phyloP scores from a whole-genome alignment of 202 grass and related monocot species.

The Musa balbisiana region DNA sequence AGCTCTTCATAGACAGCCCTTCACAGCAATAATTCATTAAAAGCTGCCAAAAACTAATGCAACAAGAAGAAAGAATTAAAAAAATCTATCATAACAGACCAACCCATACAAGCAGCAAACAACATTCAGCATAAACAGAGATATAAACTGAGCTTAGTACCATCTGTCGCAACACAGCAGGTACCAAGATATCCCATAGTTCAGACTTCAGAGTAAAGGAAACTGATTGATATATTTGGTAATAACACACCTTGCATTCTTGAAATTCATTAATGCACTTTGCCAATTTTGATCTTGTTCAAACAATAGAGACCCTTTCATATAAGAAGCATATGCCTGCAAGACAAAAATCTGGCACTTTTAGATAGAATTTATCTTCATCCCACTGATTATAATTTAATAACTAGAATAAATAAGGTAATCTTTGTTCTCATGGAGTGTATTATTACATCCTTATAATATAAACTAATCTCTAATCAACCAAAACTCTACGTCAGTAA shows the following conservation, averaged over 20 bases:
- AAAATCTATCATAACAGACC: no score
- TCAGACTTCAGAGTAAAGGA: conserved; percentile 8
- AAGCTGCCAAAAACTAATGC: background rate
- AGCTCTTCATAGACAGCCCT: conserved; percentile 95
- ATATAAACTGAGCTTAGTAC: background rate
- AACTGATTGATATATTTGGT: background rate
- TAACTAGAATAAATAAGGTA: no score
- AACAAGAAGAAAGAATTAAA: background rate
- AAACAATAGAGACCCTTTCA: conserved; percentile 93
- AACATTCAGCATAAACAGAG: background rate
- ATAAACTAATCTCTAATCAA: background rate
- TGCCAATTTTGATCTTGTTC: conserved; percentile 98
- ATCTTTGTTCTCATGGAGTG: no score
- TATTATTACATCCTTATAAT: background rate
- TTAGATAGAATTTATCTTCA: background rate
- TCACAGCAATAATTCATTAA: conserved; percentile 10
- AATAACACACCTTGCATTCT: conserved; percentile 69
- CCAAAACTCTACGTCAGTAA: background rate
- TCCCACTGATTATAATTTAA: no score
- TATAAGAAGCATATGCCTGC: conserved; percentile 97
- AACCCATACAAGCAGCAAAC: background rate
- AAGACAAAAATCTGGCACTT: conserved; percentile 7
- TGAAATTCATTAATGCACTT: conserved; percentile 80
- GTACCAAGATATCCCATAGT: background rate
- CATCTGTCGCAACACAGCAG: conserved; percentile 3